Evolutionary conservation across 2,329 filamentous ascomycete genomes (phyloP), one percentile per base, ranked within the genome.

Genomic region (Decorospora gaudefroyi): DNA sequence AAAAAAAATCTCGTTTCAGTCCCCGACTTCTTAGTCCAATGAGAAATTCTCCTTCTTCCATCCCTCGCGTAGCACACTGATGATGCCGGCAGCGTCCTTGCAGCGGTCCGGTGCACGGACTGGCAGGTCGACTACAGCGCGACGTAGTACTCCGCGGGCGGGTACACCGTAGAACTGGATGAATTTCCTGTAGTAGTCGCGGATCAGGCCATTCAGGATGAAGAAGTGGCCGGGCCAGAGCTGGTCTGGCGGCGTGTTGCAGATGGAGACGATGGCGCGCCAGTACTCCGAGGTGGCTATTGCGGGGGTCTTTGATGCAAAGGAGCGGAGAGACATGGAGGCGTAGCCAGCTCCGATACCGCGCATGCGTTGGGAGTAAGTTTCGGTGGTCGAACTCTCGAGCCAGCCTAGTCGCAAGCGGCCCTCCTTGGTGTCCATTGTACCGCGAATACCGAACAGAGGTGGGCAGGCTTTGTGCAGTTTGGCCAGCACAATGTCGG

Each of bases 401-500:
- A 53, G 48, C 63, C 59, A 68, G n/a, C 69, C 69, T 5, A 71
- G 55, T 4, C 64, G 59, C 17, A 51, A 40, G 17, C 59, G 59
- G 19, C 68, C 68, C 39, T 59, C 46, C 11, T 52, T 79, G 0
- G 85, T 95, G 49, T 78, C 84, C 66, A 95, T 89, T 50, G 77
- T 83, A 16, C 89, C 91, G 29, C 82, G 79, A 53, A 91, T 82
- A 12, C 92, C 92, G 66, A 95, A 97, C 0, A 99, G 76, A 1
- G 90, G 85, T 0, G 93, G 92, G 60, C 90, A 95, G 3, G 82
- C 78, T 11, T 87, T 77, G 47, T 90, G 84, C 61, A 88, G 87
- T 69, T 97, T 96, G 41, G 91, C 86, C 61, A 95, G 85, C 19
- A 97, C 77, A 46, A 97, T 88, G 64, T 95, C 88, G 38, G 90